Evolutionary conservation across 495 filamentous ascomycete genomes (phyloP), one percentile per base, ranked within the genome.

Genomic region (Penicillium herquei): DNA sequence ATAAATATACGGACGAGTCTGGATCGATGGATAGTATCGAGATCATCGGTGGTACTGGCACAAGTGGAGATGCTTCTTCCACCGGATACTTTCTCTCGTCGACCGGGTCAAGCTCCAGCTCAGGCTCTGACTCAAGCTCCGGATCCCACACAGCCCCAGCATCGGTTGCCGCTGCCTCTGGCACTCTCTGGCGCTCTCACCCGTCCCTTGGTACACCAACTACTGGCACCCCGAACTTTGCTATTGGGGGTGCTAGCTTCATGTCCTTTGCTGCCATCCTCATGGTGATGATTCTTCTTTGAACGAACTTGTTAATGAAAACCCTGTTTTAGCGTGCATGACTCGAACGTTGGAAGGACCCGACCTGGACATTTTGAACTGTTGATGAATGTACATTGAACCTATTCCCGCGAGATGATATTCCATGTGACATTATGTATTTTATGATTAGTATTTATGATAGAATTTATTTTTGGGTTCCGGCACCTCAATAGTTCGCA

Each of bases 1-100:
- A 95, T 73, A 87, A 76, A 74, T 83, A 80, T 51, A 80, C 73
- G 16, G 91, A 85, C 49, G 81, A 80, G 35, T 78, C 75, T 21
- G 91, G 91, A 45, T 73, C 71, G n/a, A 90, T 79, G 79, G 35
- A 46, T 26, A 55, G 52, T 47, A 43, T 43, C 16, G 41, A 43
- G 41, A 26, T 43, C 7, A 11, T 43, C 10, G 41, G 41, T 11
- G 41, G 41, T 21, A 43, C 41, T 6, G 12, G 33, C 33, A 43
- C 41, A 43, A 17, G 17, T 12, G 17, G 14, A 3, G 21, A 9
- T 21, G 41, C 39, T 17, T 14, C 39, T 16, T n/a, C 39, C n/a
- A 41, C 39, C 14, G 39, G 39, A 41, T 41, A 41, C 39, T 41
- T 2, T 41, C 14, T 41, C 41, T 7, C 41, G 2, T 43, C 41